Evolutionary conservation across 345 rosid species (phyloP).

Genomic region (Rhodamnia rubescens): DNA sequence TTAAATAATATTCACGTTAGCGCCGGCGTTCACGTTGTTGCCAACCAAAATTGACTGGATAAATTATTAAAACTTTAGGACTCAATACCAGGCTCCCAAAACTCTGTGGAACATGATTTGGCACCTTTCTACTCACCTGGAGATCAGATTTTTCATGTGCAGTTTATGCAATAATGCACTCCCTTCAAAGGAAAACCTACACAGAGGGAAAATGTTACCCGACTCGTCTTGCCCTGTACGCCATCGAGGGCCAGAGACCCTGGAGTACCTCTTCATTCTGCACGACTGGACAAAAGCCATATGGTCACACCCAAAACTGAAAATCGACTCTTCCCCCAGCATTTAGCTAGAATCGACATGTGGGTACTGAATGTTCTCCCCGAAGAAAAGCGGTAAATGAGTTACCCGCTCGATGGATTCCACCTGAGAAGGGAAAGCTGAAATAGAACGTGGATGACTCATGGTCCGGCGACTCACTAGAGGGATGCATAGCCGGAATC

Average conservation of each 20-base stretch:
- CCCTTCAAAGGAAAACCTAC: background rate
- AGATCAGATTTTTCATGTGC: background rate
- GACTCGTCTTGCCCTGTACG: background rate
- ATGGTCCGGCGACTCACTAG: too few species aligned
- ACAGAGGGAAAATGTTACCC: background rate
- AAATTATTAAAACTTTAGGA: too few species aligned
- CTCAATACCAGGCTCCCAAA: background rate
- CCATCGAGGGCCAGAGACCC: background rate
- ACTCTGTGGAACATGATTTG: background rate
- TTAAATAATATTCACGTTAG: too few species aligned
- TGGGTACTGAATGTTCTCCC: background rate
- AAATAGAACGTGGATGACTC: too few species aligned
- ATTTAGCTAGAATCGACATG: background rate
- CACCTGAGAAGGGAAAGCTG: too few species aligned
- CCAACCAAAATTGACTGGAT: too few species aligned
- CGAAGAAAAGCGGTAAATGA: background rate
- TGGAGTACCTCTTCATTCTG: background rate
- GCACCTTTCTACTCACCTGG: background rate
- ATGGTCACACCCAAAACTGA: background rate
- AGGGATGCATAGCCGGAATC: too few species aligned
- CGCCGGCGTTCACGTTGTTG: too few species aligned
- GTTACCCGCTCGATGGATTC: too few species aligned
- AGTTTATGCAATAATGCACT: background rate
- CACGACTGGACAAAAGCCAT: background rate
- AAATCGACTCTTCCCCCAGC: background rate